Evolutionary conservation across 176 grass and related monocot species (phyloP), one percentile per base, ranked within the genome.

Genomic region (Musa troglodytarum): DNA sequence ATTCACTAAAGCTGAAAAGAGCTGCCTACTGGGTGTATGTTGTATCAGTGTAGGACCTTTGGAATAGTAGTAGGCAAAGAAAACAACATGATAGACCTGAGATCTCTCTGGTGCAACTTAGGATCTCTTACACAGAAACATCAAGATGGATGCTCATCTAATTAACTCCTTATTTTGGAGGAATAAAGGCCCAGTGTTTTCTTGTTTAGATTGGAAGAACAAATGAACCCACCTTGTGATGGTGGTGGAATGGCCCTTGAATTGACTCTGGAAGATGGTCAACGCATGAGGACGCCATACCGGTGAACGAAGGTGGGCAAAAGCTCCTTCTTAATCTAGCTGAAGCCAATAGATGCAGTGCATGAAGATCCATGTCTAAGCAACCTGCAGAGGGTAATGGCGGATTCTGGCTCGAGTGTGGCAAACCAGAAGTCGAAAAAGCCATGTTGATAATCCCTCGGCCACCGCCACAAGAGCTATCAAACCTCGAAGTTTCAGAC

Each of bases 1-100:
- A 88, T 71, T 71, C 80, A 82, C 26, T 87, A 91, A 91, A 91
- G 89, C 85, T 90, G 85, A 83, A 51, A 78, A 85, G 80, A 80
- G 78, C 43, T 76, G 23, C 78, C 78, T 70, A 55, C 76, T 73
- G 34, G 3, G 34, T 43, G 34, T 43, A 23, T 54, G 50, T 78
- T 61, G 43, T 61, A 80, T 74, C 55, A 61, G 77, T 70, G 50
- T 76, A 81, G 75, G 64, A 4, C 52, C 72, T 25, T 50, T 59
- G 23, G 76, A 76, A 11, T 23, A 26, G 26, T 16, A 34, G 4
- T 6, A 43, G 34, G 34, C 34, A 43, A 43, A 43, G 34, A 43
- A 43, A 43, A 43, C 34, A 43, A 43, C 34, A 43, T 43, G 34
- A 43, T 43, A 43, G 34, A 43, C 34, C 4, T 43, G 34, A 43